Percentiles rank a stretch among this genome's conserved stretches.
These are phyloP conservation scores for Colletotrichum liaoningense DNA, from an alignment of 2,329 filamentous ascomycete species.

Conservation along the genomic window DNA sequence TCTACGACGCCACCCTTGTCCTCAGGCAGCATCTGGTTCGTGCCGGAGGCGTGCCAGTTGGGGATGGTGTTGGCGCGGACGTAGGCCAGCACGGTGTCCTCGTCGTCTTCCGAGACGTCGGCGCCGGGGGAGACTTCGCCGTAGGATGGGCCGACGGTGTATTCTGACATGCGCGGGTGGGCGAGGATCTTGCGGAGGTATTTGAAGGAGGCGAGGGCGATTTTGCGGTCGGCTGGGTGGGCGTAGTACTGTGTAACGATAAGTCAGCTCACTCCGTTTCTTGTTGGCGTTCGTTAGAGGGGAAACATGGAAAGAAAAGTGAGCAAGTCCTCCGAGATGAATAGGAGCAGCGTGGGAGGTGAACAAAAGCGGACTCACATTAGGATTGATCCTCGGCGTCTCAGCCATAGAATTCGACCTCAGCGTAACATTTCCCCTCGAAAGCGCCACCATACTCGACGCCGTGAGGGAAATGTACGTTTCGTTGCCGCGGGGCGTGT, in stretches of 20 bases:
- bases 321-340: neutral
- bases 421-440: conserved; percentile 39
- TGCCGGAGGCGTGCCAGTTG: conserved; percentile 59
- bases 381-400: conserved; percentile 40
- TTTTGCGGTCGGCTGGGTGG: conserved; percentile 43
- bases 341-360: neutral
- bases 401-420: conserved; percentile 38
- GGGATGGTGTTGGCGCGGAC: conserved; percentile 43
- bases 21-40: conserved; percentile 60
- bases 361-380: conserved; percentile 28
- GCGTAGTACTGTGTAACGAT: conserved; percentile 39
- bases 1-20: conserved; percentile 35
- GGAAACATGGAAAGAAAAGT: neutral
- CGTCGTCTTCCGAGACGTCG: conserved; percentile 38
- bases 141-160: conserved; percentile 40
- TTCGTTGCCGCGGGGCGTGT: conserved; percentile 39
- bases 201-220: conserved; percentile 46
- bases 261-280: conserved; percentile 37
- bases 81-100: conserved; percentile 42
- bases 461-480: conserved; percentile 41
- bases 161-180: conserved; percentile 40
- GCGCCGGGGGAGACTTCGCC: conserved; percentile 40
- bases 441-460: conserved; percentile 41
- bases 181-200: conserved; percentile 45
- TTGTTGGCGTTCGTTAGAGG: conserved; percentile 33